Evolutionary conservation across 2,329 filamentous ascomycete genomes (phyloP), one percentile per base, ranked within the genome.

Genomic region (Elsinoe ampelina): DNA sequence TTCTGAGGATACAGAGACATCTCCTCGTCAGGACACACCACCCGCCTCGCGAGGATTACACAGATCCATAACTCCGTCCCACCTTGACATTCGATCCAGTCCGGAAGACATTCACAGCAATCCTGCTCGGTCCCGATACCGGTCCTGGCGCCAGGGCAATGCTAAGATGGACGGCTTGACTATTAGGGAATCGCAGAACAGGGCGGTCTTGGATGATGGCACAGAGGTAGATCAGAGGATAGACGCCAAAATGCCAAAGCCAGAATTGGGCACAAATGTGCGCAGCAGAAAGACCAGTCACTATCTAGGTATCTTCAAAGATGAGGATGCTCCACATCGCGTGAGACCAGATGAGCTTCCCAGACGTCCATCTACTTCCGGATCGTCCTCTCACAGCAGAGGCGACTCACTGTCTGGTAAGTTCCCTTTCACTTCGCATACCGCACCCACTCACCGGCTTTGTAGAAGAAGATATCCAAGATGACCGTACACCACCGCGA

Each of bases 281-380:
- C 76, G 82, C 59, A 84, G 81, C 66, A 76, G 82, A 57, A 85
- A 85, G 68, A 80, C 82, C 41, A 84, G 81, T 64, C 82, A 85
- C 64, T 83, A 82, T 63, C 70, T 85, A 55, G 80, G 82, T 11
- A 70, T 85, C 5, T 85, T 85, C 70, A 82, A 82, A 63, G 80
- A 83, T 60, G 82, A 81, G 58, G 80, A 81, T 55, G 73, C 72
- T 5, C 75, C 75, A 20, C 75, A 78, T 32, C 77, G 79, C 60
- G 54, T 48, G 22, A 73, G 76, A 57, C 78, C 77, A 71, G 74
- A 65, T 67, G 74, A 61, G 7, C 35, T 41, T 15, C 34, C 35
- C n/a, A 17, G 39, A 17, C 32, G 39, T 32, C 39, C 39, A 36
- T 45, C 32, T 36, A 56, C 42, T 32, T 38, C 39, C 8, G 54